Percentiles rank a stretch among this genome's conserved stretches.
Evolutionary conservation across 257 asterid species (phyloP).

Genomic region (Leptodermis oblonga): DNA sequence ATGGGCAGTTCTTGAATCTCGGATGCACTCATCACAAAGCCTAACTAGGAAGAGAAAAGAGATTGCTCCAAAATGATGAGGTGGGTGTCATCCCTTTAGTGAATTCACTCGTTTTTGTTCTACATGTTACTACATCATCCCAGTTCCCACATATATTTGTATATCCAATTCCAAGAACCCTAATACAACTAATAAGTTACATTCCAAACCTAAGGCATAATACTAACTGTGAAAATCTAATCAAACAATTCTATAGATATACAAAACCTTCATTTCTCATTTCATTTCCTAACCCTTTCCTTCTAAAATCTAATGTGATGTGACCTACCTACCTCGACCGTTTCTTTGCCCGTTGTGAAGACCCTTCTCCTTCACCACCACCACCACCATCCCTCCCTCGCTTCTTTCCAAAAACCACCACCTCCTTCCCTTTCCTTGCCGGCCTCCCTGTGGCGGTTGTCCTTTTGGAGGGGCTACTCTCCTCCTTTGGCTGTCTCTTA

Average conservation of each 20-base stretch:
- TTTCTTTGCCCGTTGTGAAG: constrained; percentile 34
- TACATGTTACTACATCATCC: too few species aligned
- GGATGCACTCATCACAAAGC: too few species aligned
- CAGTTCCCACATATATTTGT: neutral
- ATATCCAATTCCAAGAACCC: neutral
- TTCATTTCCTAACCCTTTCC: neutral
- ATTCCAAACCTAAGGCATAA: neutral
- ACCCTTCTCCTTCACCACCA: constrained; percentile 27
- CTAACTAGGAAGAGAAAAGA: too few species aligned
- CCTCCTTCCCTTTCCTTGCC: constrained; percentile 29
- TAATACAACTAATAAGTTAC: neutral
- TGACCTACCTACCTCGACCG: constrained; percentile 28
- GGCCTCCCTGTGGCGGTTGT: constrained; percentile 26
- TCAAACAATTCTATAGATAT: neutral
- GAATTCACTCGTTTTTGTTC: too few species aligned
- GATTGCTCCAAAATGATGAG: neutral
- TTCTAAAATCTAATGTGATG: neutral
- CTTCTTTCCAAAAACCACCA: constrained; percentile 14
- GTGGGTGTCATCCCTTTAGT: too few species aligned
- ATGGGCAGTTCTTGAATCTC: too few species aligned
- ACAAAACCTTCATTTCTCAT: too few species aligned
- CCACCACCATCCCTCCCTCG: constrained; percentile 30
- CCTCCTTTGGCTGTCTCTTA: constrained; percentile 20
- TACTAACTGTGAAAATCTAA: neutral
- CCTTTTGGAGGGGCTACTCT: constrained; percentile 30